Evolutionary conservation across 2,329 filamentous ascomycete genomes (phyloP).

Genomic region (Chaetomium strumarium): DNA sequence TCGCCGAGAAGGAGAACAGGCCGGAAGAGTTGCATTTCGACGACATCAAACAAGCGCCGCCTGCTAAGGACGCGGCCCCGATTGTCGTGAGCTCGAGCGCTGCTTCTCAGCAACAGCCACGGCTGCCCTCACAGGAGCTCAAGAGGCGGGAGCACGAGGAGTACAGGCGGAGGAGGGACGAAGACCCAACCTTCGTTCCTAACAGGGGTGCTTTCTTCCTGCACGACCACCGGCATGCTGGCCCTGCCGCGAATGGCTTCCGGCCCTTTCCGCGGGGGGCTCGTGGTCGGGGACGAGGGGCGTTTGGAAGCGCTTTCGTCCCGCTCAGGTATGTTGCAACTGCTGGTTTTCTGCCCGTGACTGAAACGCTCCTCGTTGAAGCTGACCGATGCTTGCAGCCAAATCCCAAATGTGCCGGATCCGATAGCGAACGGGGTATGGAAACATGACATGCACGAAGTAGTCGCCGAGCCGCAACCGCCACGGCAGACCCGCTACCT

Average conservation of each 20-base stretch:
- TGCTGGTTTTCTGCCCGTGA: slow-evolving; percentile 7
- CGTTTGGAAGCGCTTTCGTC: slow-evolving; percentile 50
- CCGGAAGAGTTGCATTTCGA: slow-evolving; percentile 44
- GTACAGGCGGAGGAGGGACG: slow-evolving; percentile 79
- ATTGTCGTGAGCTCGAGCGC: slow-evolving; percentile 51
- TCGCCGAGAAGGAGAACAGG: slow-evolving; percentile 38
- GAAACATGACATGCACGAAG: slow-evolving; percentile 93
- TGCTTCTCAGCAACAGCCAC: slow-evolving; percentile 34
- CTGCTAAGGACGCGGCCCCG: slow-evolving; percentile 41
- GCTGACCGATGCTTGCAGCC: slow-evolving; percentile 27
- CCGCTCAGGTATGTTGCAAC: slow-evolving; percentile 56
- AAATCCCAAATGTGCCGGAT: slow-evolving; percentile 46
- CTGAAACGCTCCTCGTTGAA: neutral
- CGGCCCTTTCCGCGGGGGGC: slow-evolving; percentile 62
- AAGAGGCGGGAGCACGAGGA: slow-evolving; percentile 84
- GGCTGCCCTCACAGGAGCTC: slow-evolving; percentile 59
- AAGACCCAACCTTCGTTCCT: slow-evolving; percentile 88
- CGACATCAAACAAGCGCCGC: slow-evolving; percentile 33
- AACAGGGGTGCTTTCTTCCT: slow-evolving; percentile 95
- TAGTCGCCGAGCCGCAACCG: slow-evolving; percentile 43
- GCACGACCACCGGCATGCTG: slow-evolving; percentile 82
- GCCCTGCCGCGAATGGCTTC: slow-evolving; percentile 72
- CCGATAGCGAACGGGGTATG: slow-evolving; percentile 69
- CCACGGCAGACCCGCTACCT: slow-evolving; percentile 37
- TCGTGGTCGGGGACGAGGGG: slow-evolving; percentile 54